Base-by-base conservation (phyloP, 495 filamentous ascomycete species). In the Penicillium canescens region DNA sequence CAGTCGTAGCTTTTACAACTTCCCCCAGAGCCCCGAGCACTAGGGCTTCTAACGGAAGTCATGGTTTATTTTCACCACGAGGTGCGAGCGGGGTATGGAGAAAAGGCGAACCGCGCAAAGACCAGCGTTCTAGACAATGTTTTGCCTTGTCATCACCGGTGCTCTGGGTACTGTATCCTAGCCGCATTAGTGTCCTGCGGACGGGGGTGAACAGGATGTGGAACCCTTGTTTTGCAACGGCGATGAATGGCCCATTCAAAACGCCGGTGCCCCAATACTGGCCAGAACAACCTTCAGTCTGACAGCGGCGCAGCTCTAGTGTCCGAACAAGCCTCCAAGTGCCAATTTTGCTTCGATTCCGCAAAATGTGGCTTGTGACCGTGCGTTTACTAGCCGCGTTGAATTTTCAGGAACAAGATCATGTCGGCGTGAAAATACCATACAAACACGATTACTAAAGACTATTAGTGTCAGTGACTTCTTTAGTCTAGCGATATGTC, bases 131-230 rank as follows among this genome's bases (percentile, higher is more conserved):
- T 31, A 31, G 18, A 39, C 35, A 16, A 10, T 52, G 24, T 43
- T 45, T 52, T 18, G 16, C 41, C 24, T 42, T 31, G 28, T 31
- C 28, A 24, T 24, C 23, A 2, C 28, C 28, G 28, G 28, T 42
- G 11, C 20, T 39, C 35, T 28, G 34, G 37, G 47, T 24, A 46
- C 47, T 34, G n/a, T 21, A 21, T 21, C 16, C 16, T 13, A 35
- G 26, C 34, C 10, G 6, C 12, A 5, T 33, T 46, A 46, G 46
- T 34, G 35, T 46, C 35, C 38, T 52, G 10, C 24, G 21, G 21
- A 44, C 53, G 48, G 48, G 48, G 48, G 31, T 28, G 28, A 20
- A 16, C 55, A 54, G 59, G 42, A 51, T 61, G 50, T 61, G 59
- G 59, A 58, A 41, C 9, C 43, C 12, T 31, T 35, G 9, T 33